A percentile compares a stretch with the other conserved stretches of the same genome.
phyloP scores from a whole-genome alignment of 225 moss, liverwort and hornwort species.

The Thuidium tamariscinum region DNA sequence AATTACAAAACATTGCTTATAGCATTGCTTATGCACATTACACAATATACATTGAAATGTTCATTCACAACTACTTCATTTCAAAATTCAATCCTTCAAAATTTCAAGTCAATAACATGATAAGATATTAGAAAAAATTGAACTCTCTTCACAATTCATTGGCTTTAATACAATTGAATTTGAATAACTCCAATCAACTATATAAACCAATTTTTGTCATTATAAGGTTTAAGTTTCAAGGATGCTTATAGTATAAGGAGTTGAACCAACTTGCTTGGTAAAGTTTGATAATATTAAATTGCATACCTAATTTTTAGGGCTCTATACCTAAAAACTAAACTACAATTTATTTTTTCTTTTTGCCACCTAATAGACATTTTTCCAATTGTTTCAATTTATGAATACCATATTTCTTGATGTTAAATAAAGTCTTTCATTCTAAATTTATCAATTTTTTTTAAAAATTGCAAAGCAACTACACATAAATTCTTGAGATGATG shows the following conservation, averaged over 20 bases:
- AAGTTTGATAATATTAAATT: too few species aligned
- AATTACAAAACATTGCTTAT: neutral
- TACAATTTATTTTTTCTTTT: too few species aligned
- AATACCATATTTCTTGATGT: neutral
- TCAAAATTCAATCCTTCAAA: neutral
- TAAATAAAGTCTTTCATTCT: neutral
- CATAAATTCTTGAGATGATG: neutral
- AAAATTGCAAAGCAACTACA: neutral
- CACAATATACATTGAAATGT: neutral
- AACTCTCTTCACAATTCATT: neutral
- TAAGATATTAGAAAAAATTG: neutral
- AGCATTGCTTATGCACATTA: neutral
- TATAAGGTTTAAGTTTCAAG: neutral
- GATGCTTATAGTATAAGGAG: accelerated
- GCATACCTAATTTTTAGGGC: neutral
- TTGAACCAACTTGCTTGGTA: too few species aligned
- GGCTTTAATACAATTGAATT: neutral
- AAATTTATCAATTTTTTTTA: too few species aligned
- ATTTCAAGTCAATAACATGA: too few species aligned
- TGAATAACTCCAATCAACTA: neutral
- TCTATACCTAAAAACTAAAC: neutral
- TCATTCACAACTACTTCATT: neutral
- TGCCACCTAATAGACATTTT: neutral
- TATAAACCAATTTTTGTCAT: neutral
- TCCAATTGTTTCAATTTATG: neutral